Conservation (phyloP, 352 stramenopile genomes). For the Globisporangium canariense region DNA sequence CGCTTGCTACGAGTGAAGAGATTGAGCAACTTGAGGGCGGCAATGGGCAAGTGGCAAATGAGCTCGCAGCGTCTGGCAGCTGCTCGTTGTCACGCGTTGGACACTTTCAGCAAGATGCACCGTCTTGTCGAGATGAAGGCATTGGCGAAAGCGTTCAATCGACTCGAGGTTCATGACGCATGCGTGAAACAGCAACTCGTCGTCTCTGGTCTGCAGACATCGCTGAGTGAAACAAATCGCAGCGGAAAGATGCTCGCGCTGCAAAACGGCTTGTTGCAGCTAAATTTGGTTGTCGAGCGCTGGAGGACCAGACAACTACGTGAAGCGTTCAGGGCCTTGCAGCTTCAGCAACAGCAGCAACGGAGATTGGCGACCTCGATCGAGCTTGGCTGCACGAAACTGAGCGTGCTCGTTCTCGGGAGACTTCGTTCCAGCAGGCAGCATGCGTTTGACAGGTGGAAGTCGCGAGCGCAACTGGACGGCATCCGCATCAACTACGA, state of each 20-base stretch:
- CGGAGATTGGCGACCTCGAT: not conserved
- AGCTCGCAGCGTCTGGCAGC: not conserved
- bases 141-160: slow-evolving; percentile 12
- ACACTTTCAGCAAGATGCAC: slow-evolving; percentile 2
- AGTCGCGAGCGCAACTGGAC: slow-evolving; percentile 24
- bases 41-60: slow-evolving; percentile 10
- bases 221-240: not conserved
- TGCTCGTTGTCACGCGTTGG: slow-evolving; percentile 5
- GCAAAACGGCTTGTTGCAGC: not conserved
- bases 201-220: slow-evolving; percentile 1
- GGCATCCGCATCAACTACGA: slow-evolving; percentile 22
- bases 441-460: slow-evolving; percentile 23
- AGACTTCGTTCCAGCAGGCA: slow-evolving; percentile 16
- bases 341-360: not conserved
- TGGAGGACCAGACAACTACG: slow-evolving; percentile 4
- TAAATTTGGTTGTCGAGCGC: not conserved
- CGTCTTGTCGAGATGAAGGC: slow-evolving; percentile 8
- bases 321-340: not conserved
- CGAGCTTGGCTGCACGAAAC: slow-evolving; percentile 21
- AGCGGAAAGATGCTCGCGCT: slow-evolving; percentile 2
- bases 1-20: slow-evolving; percentile 35
- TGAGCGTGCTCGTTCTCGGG: slow-evolving; percentile 25
- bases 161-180: not conserved
- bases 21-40: slow-evolving; percentile 20
- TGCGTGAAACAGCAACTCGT: not conserved